Base-by-base conservation (phyloP, 2,329 filamentous ascomycete genomes). In the Sarocladium strictum region DNA sequence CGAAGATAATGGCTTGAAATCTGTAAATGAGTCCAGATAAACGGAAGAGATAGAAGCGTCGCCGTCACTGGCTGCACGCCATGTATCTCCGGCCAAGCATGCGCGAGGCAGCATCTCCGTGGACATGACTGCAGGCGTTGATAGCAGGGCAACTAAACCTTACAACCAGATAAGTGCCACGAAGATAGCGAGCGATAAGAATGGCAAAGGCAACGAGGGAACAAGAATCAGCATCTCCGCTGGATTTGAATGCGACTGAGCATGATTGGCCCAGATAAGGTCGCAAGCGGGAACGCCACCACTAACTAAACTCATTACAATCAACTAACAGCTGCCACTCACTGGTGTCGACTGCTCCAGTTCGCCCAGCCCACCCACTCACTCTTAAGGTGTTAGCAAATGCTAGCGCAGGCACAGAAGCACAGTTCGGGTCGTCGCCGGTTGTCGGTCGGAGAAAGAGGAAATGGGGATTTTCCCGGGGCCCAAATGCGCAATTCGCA, bases 181-280 rank as follows among this genome's bases (percentile, higher is more conserved):
- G n/a, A n/a, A n/a, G n/a, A n/a, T n/a, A n/a, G n/a, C n/a, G n/a
- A n/a, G n/a, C n/a, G n/a, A n/a, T n/a, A n/a, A n/a, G n/a, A n/a
- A n/a, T n/a, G n/a, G n/a, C n/a, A n/a, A n/a, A n/a, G n/a, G n/a
- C n/a, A n/a, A n/a, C n/a, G n/a, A 11, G 6, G 37, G 11, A 40
- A 23, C 10, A 24, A n/a, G n/a, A 9, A 17, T 10, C 5, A 21
- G 47, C 47, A 51, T 51, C 47, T 51, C 47, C 47, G 47, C 27
- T 21, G 17, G 27, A 33, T 51, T 51, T 7, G 29, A 51, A 51
- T 51, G 27, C 27, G 29, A 35, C n/a, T 19, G 11, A 7, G 27
- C 26, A 21, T 51, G 47, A 51, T 51, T 51, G 47, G 47, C 23
- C 17, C 27, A 17, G 43, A 49, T 49, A 49, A 49, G 26, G 15